Evolutionary conservation across 2,329 filamentous ascomycete species (phyloP).

Genomic region (Neonectria magnoliae): DNA sequence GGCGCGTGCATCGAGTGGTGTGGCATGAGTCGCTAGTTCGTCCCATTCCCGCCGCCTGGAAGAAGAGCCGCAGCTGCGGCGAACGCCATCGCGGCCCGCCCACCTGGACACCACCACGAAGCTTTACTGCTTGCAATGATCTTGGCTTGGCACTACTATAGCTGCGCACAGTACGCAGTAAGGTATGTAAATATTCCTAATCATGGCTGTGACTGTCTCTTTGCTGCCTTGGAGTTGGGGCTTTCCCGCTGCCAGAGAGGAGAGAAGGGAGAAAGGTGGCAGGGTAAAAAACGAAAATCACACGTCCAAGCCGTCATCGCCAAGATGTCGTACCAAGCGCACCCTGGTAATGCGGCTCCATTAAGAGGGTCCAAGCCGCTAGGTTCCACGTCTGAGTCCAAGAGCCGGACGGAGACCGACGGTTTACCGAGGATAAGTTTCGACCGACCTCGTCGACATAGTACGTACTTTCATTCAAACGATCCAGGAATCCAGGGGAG

Average conservation of each 20-base stretch:
- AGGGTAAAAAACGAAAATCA: background rate
- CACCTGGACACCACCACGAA: background rate
- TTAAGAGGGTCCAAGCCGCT: slow-evolving; percentile 11
- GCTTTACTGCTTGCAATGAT: background rate
- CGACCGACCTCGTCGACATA: background rate
- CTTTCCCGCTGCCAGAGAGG: background rate
- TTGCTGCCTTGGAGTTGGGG: background rate
- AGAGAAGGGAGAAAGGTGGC: background rate
- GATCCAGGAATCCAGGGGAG: background rate
- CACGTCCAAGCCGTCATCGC: slow-evolving; percentile 15
- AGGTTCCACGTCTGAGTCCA: slow-evolving; percentile 24
- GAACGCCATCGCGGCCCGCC: slow-evolving; percentile 10
- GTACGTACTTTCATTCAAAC: background rate
- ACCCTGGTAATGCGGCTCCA: slow-evolving; percentile 26
- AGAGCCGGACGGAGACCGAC: slow-evolving; percentile 31
- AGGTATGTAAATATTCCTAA: slow-evolving; percentile 3
- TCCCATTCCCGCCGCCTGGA: slow-evolving; percentile 15
- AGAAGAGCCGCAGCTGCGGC: slow-evolving; percentile 22
- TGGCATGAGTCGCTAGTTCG: slow-evolving; percentile 23
- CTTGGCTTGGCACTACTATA: background rate
- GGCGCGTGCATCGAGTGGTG: slow-evolving; percentile 20
- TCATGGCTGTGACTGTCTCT: background rate
- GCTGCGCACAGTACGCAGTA: too few relatives aligned
- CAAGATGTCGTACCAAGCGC: slow-evolving; percentile 12
- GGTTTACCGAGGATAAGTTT: slow-evolving; percentile 40